Evolutionary conservation across 371 early-diverging fungal species (phyloP), one percentile per base, ranked within the genome.

Genomic region (Dinochytrium kinnereticum): DNA sequence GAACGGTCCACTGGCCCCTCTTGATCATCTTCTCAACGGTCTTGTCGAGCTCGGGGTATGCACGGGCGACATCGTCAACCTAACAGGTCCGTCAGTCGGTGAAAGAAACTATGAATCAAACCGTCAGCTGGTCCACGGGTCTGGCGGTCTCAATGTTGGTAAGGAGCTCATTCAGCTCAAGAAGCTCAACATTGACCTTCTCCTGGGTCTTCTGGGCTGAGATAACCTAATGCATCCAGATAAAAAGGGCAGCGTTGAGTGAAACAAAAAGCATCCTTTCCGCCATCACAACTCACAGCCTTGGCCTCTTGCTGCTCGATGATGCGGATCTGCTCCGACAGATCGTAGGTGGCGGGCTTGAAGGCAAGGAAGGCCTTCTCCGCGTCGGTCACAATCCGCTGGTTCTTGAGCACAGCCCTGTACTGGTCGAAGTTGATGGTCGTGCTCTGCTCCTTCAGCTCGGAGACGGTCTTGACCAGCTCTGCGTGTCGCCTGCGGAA

Each of bases 401-500:
- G 89, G 91, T 98, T 98, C 89, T 93, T 92, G 68, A 98, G 88
- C 31, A 91, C 86, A 59, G 83, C 85, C 75, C 94, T 91, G 89
- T 96, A 98, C 79, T 89, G 88, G 30, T 85, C 91, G 80, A 97
- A 97, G 85, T 97, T 94, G 72, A 98, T 89, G 64, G 90, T 80
- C 71, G 91, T 90, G 82, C 89, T 84, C 69, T 93, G 93, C 81
- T 94, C 94, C 82, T 91, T 86, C 69, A 98, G 90, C 78, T 93
- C 93, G 66, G 80, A 61, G 73, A 96, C 88, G 78, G 93, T 90
- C 85, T 93, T 93, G 64, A 91, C 88, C 81, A 96, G 95, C 49
- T 95, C 96, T 19, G 74, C 68, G 82, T 95, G 95, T 78, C 96
- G 93, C 84, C 96, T 94, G 80, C 97, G 96, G 93, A 98, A 97